phyloP scores from a whole-genome alignment of 768 basidiomycete genomes.

The Lactarius quietus region DNA sequence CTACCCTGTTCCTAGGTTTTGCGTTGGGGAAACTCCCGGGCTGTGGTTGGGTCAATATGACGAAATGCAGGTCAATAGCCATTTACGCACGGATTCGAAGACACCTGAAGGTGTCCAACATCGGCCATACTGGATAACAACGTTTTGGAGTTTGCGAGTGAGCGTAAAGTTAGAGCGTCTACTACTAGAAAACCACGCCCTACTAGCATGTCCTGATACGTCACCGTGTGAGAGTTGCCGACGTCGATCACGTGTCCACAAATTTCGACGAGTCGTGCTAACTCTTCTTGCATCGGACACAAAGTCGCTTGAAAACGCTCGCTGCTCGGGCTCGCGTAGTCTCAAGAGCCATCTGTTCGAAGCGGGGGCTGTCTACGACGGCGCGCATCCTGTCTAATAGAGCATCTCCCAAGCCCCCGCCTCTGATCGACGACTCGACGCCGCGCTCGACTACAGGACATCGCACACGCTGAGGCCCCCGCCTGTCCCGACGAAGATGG shows the following conservation, averaged over 20 bases:
- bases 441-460: slow-evolving; percentile 89
- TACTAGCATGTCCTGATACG: too few relatives aligned
- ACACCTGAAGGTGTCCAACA: not conserved
- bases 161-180: not conserved
- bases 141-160: not conserved
- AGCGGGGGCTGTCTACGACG: slow-evolving; percentile 30
- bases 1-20: not conserved
- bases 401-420: slow-evolving; percentile 62
- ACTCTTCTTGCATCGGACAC: not conserved
- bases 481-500: slow-evolving; percentile 79
- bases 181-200: too few relatives aligned
- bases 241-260: not conserved
- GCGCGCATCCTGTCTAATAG: slow-evolving; percentile 24
- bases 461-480: slow-evolving; percentile 70
- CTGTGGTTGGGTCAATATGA: not conserved
- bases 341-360: slow-evolving; percentile 4
- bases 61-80: not conserved
- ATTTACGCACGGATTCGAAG: not conserved
- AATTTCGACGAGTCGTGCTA: too few relatives aligned
- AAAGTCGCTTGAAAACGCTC: slow-evolving; percentile 9
- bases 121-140: not conserved
- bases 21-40: not conserved
- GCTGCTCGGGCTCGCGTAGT: slow-evolving; percentile 11
- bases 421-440: slow-evolving; percentile 86
- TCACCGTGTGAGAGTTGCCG: too few relatives aligned